These are phyloP conservation scores for Pezicula neosporulosa DNA, from an alignment of 2,329 filamentous ascomycete species.

Conservation along the genomic window DNA sequence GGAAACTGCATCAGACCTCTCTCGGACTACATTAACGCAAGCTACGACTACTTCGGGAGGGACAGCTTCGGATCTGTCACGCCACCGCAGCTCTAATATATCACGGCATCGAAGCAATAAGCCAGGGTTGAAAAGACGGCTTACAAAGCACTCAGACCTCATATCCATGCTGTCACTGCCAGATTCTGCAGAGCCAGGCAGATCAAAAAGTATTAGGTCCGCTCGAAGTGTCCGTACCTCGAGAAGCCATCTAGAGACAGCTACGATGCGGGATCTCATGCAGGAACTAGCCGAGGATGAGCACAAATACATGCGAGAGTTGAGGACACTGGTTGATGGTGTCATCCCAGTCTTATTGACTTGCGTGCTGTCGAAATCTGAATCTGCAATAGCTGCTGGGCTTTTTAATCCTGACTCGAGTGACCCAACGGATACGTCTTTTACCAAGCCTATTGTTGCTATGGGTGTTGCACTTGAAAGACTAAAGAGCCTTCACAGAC, in stretches of 20 bases:
- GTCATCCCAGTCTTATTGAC: slow-evolving; percentile 90
- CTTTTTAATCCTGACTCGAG: slow-evolving; percentile 55
- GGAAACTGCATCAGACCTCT: slow-evolving; percentile 21
- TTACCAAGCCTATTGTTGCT: slow-evolving; percentile 81
- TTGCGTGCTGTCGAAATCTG: slow-evolving; percentile 73
- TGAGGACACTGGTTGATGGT: slow-evolving; percentile 90
- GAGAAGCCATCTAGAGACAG: slow-evolving; percentile 61
- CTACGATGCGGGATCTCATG: slow-evolving; percentile 73
- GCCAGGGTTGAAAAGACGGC: slow-evolving; percentile 50
- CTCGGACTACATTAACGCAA: slow-evolving; percentile 39
- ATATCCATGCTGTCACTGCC: slow-evolving; percentile 86
- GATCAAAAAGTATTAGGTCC: slow-evolving; percentile 69
- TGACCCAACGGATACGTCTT: slow-evolving; percentile 50
- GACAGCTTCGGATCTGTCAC: slow-evolving; percentile 20
- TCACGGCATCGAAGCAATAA: slow-evolving; percentile 32
- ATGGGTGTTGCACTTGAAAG: slow-evolving; percentile 92
- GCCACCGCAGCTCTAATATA: slow-evolving; percentile 18
- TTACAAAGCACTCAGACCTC: slow-evolving; percentile 90
- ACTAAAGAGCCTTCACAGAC: slow-evolving; percentile 74
- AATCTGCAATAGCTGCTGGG: slow-evolving; percentile 59
- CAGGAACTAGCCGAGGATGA: slow-evolving; percentile 81
- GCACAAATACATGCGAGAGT: slow-evolving; percentile 80
- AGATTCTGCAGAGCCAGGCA: slow-evolving; percentile 49
- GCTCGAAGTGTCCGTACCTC: slow-evolving; percentile 75
- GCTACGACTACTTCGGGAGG: slow-evolving; percentile 21